Conservation (phyloP, 352 stramenopile species). For the Globisporangium polare region DNA sequence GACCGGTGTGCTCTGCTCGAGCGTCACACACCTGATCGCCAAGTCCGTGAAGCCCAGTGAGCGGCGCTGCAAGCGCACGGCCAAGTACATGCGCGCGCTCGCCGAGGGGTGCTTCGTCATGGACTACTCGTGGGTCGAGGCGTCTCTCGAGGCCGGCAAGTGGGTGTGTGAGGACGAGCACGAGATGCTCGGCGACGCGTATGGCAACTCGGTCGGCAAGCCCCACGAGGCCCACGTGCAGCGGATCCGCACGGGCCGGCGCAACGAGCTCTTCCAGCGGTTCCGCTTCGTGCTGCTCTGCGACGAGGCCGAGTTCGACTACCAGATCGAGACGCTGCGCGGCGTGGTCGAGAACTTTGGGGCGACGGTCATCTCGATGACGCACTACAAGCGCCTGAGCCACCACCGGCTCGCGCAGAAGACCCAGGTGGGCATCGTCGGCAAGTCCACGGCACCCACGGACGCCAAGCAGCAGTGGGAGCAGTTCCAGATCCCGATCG, state of each 20-base stretch:
- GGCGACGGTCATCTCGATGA: conserved; percentile 34
- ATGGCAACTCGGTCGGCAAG: conserved; percentile 65
- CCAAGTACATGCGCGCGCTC: conserved; percentile 84
- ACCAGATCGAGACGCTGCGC: conserved; percentile 58
- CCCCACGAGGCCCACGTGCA: conserved; percentile 60
- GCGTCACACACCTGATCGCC: conserved; percentile 76
- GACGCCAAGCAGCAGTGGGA: conserved; percentile 58
- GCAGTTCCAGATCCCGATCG: conserved; percentile 75
- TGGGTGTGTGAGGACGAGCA: conserved; percentile 72
- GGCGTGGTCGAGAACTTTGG: conserved; percentile 69
- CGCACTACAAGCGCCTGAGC: conserved; percentile 23
- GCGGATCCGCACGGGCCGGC: conserved; percentile 38
- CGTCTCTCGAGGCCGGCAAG: conserved; percentile 47
- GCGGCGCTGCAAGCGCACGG: conserved; percentile 72
- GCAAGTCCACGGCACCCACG: conserved; percentile 52
- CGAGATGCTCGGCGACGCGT: conserved; percentile 80
- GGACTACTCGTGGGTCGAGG: conserved; percentile 73
- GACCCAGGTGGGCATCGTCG: conserved; percentile 67
- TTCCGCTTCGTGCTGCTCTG: conserved; percentile 80
- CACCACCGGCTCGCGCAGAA: conserved; percentile 22
- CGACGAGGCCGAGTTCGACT: conserved; percentile 65
- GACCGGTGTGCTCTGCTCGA: conserved; percentile 39
- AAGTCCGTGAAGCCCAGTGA: conserved; percentile 34
- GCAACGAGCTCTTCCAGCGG: conserved; percentile 72
- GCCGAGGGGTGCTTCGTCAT: conserved; percentile 72